Percentiles rank a stretch among this genome's conserved stretches.
phyloP scores from a whole-genome alignment of 768 basidiomycete species.

The Suillus luteus region DNA sequence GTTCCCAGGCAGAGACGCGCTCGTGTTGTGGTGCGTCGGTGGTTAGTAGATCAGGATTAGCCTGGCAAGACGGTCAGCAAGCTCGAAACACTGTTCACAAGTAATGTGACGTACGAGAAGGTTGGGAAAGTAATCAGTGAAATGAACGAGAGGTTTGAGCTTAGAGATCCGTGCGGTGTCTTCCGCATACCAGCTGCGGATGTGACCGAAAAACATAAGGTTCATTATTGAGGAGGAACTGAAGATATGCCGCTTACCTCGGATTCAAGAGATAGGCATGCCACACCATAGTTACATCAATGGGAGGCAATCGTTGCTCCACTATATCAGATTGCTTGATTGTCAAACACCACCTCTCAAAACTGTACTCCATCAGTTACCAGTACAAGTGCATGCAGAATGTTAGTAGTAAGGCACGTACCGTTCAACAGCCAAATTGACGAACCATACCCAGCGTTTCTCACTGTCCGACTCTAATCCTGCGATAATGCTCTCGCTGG shows the following conservation, averaged over 20 bases:
- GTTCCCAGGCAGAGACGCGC: slow-evolving; percentile 13
- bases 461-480: slow-evolving; percentile 29
- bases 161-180: slow-evolving; percentile 13
- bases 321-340: slow-evolving; percentile 8
- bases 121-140: slow-evolving; percentile 14
- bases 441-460: slow-evolving; percentile 42
- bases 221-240: background rate
- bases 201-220: background rate
- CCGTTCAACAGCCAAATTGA: slow-evolving; percentile 41
- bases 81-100: background rate
- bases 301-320: slow-evolving; percentile 30
- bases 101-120: slow-evolving; percentile 16
- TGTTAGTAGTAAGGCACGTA: slow-evolving; percentile 13
- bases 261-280: slow-evolving; percentile 43
- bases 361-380: slow-evolving; percentile 25
- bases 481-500: slow-evolving; percentile 18
- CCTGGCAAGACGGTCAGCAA: background rate
- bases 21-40: slow-evolving; percentile 6
- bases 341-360: slow-evolving; percentile 35
- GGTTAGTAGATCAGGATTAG: slow-evolving; percentile 4
- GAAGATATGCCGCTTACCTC: slow-evolving; percentile 22
- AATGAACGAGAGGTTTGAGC: slow-evolving; percentile 3
- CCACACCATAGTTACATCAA: slow-evolving; percentile 45
- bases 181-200: slow-evolving; percentile 29
- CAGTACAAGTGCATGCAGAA: background rate